These are phyloP conservation scores for Syzygium aqueum DNA, from an alignment of 345 rosid genomes.

Conservation along the genomic window DNA sequence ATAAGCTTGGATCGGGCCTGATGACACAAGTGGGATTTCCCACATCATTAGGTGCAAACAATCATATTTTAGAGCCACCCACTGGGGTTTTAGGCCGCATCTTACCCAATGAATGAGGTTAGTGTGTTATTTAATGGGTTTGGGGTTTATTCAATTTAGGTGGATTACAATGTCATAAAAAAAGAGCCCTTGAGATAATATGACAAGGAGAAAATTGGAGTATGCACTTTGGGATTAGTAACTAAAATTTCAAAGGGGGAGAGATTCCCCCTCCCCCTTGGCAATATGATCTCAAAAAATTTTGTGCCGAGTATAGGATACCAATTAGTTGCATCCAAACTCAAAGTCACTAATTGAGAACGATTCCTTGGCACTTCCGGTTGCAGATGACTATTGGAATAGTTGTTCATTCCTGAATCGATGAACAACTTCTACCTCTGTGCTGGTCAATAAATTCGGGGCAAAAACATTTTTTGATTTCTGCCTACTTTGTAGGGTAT, in stretches of 20 bases:
- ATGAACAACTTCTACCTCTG: neutral
- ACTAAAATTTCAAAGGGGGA: neutral
- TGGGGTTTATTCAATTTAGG: neutral
- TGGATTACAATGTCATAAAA: neutral
- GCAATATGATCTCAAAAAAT: neutral
- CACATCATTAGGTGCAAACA: neutral
- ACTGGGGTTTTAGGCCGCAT: neutral
- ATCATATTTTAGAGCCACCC: neutral
- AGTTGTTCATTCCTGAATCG: neutral
- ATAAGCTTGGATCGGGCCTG: neutral
- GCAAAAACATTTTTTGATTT: neutral
- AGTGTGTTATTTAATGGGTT: neutral
- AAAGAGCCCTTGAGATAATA: neutral
- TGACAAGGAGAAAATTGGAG: neutral
- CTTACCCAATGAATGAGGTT: neutral
- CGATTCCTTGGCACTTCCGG: neutral
- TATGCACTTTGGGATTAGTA: neutral
- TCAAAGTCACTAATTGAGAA: neutral
- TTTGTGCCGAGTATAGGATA: neutral
- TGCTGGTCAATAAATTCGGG: neutral
- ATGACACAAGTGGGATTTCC: neutral
- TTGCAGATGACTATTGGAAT: neutral
- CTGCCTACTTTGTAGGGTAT: neutral
- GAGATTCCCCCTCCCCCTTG: neutral
- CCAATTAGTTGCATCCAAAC: neutral